Evolutionary conservation across 805 yeast genomes (phyloP), one percentile per base, ranked within the genome.

Genomic region (Nakazawaea peltata): DNA sequence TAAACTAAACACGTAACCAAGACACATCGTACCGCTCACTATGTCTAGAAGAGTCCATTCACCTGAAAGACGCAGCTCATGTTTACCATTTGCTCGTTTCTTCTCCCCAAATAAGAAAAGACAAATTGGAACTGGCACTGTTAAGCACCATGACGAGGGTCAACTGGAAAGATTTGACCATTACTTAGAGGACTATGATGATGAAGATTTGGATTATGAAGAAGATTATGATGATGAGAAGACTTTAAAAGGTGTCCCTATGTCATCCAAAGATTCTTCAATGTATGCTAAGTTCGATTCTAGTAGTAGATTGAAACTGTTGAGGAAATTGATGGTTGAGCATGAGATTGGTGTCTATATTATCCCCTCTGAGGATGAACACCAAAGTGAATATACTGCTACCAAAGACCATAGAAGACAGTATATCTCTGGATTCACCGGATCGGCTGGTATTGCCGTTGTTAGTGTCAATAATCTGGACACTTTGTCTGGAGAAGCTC

Each of bases 391-490:
- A 59, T 88, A 88, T 48, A 90, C 90, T 6, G 71, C 92, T 0
- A 61, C 69, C 1, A 74, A 80, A 11, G 97, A 90, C 54, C 84
- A 81, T 52, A 73, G 96, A 46, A 67, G 97, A 39, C 81, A 74
- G 36, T 90, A 69, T 48, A 81, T 90, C 19, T 71, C 88, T 5
- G 97, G 87, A 0, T 90, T 90, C 59, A 81, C 90, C 10, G 98
- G 97, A 1, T 78, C 90, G 32, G 94, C 97, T 2, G 98, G 97
- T 17, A 63, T 85, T 16, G 97, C 95, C 1, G 70, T 92, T n/a
- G 69, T 90, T 14, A 78, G 95, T 5, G 47, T 65, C 27, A 57
- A 59, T 21, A 57, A 64, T 14, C 19, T 23, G 5, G 27, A n/a
- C 19, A 48, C 61, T 26, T 32, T 31, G 13, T 28, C 30, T 12